These are phyloP conservation scores for Ampelocalamus luodianensis DNA, from an alignment of 176 grass and related monocot genomes.

Conservation along the genomic window DNA sequence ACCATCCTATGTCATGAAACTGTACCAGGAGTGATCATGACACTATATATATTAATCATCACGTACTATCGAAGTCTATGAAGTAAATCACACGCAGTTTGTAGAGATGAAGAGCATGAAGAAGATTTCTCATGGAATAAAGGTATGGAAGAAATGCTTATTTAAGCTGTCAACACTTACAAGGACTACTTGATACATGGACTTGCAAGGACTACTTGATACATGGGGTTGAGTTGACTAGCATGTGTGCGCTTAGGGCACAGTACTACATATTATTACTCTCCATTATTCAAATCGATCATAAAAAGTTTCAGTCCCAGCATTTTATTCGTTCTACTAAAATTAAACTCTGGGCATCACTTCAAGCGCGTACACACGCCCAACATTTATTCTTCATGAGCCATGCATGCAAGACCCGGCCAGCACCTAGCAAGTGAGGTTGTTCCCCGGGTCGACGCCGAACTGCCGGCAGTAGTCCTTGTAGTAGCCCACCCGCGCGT, in stretches of 20 bases:
- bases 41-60: neutral
- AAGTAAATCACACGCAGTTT: neutral
- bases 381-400: neutral
- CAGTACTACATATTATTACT: neutral
- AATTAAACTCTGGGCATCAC: neutral
- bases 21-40: too few relatives aligned
- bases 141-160: too few relatives aligned
- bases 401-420: neutral
- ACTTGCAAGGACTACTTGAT: neutral
- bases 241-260: neutral
- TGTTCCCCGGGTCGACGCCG: slow-evolving; percentile 59
- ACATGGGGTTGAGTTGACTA: neutral
- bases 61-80: too few relatives aligned
- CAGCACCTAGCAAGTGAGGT: slow-evolving; percentile 59
- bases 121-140: neutral
- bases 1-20: too few relatives aligned
- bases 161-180: neutral
- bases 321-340: neutral
- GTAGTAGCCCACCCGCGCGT: slow-evolving; percentile 50
- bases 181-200: too few relatives aligned
- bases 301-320: neutral
- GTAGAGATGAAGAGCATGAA: neutral
- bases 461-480: slow-evolving; percentile 66
- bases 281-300: neutral
- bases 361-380: neutral